These are phyloP conservation scores for Pleurotus pulmonarius DNA, from an alignment of 768 basidiomycete species.

Conservation along the genomic window DNA sequence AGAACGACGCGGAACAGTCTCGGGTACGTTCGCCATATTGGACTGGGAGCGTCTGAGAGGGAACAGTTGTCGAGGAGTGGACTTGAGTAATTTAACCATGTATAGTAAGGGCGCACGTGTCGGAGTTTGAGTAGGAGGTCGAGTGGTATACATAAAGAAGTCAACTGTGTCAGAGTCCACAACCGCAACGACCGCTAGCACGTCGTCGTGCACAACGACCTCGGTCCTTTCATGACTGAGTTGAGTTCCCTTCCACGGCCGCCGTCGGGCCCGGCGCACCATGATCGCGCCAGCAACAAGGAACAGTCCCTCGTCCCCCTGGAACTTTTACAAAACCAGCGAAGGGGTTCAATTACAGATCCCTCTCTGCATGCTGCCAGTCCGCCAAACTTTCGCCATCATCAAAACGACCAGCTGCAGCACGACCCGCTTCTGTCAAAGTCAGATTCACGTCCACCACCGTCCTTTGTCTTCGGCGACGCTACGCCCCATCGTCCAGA, in stretches of 20 bases:
- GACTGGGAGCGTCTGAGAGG: constrained; percentile 33
- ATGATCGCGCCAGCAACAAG: constrained; percentile 24
- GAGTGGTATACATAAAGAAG: constrained; percentile 13
- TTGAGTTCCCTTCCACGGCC: constrained; percentile 1
- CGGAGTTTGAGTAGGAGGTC: constrained; percentile 13
- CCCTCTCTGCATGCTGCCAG: constrained; percentile 69
- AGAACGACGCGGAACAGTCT: constrained; percentile 60
- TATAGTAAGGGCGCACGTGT: constrained; percentile 11
- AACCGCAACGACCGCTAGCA: not conserved
- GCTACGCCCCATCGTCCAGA: constrained; percentile 40
- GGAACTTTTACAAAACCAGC: constrained; percentile 75
- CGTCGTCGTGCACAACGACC: not conserved
- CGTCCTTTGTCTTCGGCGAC: constrained; percentile 72
- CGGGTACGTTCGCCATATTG: constrained; percentile 41
- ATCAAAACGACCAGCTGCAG: constrained; percentile 20
- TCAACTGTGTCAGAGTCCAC: not conserved
- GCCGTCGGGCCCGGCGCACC: constrained; percentile 5
- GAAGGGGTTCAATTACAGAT: constrained; percentile 82
- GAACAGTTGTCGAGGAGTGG: constrained; percentile 23
- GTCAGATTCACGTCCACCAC: constrained; percentile 51
- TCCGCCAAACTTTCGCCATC: constrained; percentile 20
- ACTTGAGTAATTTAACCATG: constrained; percentile 13
- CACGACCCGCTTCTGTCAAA: constrained; percentile 22
- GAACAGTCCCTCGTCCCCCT: constrained; percentile 63
- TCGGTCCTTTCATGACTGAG: not conserved